Percentiles rank a stretch among this genome's conserved stretches.
Evolutionary conservation across 345 rosid genomes (phyloP).

Genomic region (Angophora floribunda): DNA sequence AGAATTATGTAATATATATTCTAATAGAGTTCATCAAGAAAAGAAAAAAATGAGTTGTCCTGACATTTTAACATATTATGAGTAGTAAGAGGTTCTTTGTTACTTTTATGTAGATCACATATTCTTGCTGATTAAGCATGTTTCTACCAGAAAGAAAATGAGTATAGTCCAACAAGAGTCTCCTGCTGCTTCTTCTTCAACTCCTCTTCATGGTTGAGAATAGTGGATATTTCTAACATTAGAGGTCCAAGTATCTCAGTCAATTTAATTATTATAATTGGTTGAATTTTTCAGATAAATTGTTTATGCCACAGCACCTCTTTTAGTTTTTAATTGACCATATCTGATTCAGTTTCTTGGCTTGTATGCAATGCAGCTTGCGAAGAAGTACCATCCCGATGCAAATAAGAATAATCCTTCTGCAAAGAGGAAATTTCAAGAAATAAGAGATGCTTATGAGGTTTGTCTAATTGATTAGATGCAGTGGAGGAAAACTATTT

Average conservation of each 20-base stretch:
- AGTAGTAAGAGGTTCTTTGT: neutral
- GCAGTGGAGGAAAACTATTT: neutral
- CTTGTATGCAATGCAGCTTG: constrained; percentile 51
- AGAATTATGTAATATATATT: neutral
- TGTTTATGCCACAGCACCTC: neutral
- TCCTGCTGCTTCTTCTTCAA: neutral
- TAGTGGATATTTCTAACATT: neutral
- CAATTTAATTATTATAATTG: neutral
- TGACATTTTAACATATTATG: neutral
- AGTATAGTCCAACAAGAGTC: neutral
- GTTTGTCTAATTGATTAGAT: constrained; percentile 16
- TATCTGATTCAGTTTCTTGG: neutral
- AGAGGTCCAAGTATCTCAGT: neutral
- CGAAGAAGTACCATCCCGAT: constrained; percentile 93
- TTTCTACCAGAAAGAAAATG: neutral
- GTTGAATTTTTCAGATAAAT: neutral
- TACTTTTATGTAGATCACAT: neutral
- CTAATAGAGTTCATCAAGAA: neutral
- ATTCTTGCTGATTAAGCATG: neutral
- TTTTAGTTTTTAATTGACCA: neutral
- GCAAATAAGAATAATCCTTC: constrained; percentile 79
- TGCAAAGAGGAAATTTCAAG: constrained; percentile 82
- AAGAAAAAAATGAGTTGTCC: neutral
- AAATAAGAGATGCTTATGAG: constrained; percentile 84
- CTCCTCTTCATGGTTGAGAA: neutral